Evolutionary conservation across 805 yeast genomes (phyloP), one percentile per base, ranked within the genome.

Genomic region (Candida chauliodis): DNA sequence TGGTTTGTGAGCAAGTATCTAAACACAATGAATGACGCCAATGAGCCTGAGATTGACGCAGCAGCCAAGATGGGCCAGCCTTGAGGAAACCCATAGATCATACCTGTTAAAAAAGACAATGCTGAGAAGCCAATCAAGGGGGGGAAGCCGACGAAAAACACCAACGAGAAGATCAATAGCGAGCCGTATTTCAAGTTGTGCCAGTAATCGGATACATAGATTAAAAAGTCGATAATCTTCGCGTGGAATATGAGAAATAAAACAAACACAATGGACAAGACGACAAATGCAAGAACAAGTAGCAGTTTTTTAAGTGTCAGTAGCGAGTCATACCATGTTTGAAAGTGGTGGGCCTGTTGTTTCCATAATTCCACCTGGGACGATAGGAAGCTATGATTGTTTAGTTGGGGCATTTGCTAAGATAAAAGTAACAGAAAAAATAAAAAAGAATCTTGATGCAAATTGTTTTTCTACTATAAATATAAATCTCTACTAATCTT

Each of bases 71-170:
- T 55, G 3, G 82, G 69, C 93, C 95, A 93, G 0, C 96, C 97
- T 30, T 67, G 55, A 9, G 80, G 71, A 43, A 87, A 74, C 1
- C 97, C 98, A 56, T 81, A 93, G 7, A 83, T 74, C 75, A 88
- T 78, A 2, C 98, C 99, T 4, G 79, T 67, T 11, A 82, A 54
- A 33, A 84, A 71, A 14, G 83, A 73, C 14, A 85, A 58, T 15
- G 81, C 70, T 4, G 91, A 74, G 61, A 81, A 90, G 1, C 99
- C 99, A 23, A 88, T 59, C 48, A 91, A 46, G 1, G 98, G 99
- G 2, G 99, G 98, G 66, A 91, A 90, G 0, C 93, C 79, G 4
- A 90, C 89, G 2, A 72, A 19, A 47, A 82, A 75, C 3, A 89
- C 59, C 32, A 81, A 56, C 3, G 59, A 13, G 36, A 80, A 73